Evolutionary conservation across 2,329 filamentous ascomycete species (phyloP), one percentile per base, ranked within the genome.

Genomic region (Spiromastix sp.): DNA sequence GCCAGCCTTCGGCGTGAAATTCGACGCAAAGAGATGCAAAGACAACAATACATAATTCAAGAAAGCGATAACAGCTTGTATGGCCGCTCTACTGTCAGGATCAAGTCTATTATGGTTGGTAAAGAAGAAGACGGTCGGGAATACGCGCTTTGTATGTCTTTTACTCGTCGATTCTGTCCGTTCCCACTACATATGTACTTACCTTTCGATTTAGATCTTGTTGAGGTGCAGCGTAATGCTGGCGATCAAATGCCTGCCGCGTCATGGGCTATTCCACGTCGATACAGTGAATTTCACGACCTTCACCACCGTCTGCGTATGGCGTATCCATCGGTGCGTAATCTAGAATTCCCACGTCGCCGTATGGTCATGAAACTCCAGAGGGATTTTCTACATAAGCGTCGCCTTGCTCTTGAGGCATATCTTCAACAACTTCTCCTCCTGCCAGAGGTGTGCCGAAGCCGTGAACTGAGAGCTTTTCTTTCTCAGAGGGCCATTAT

Each of bases 51-150:
- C 49, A 85, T 93, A 30, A 78, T 96, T 5, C 91, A 98, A 59
- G 91, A 98, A 60, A 95, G 86, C 52, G 93, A 98, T 56, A 98
- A 94, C 57, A 94, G 86, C 56, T 68, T 98, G 16, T 96, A 93
- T 51, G 91, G 91, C 2, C 82, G 89, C 12, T 89, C 91, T 2
- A 85, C 78, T 0, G 77, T 96, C 48, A 81, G 75, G 48, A 95
- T 98, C 54, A 91, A 91, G 52, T 85, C 84, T 0, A 87, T 94
- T 36, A 85, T 94, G 62, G 85, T 95, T 10, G 89, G 86, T 4
- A 81, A 79, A 42, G 91, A 96, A 45, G 82, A 89, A 18, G 87
- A 95, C 49, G 89, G 89, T 5, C 81, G 85, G 48, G 91, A 98
- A 53, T 98, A 82, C 55, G 91, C 89, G 6, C 69, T 95, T 41